phyloP scores from a whole-genome alignment of 2,329 filamentous ascomycete species.

The Calonectria naviculata region DNA sequence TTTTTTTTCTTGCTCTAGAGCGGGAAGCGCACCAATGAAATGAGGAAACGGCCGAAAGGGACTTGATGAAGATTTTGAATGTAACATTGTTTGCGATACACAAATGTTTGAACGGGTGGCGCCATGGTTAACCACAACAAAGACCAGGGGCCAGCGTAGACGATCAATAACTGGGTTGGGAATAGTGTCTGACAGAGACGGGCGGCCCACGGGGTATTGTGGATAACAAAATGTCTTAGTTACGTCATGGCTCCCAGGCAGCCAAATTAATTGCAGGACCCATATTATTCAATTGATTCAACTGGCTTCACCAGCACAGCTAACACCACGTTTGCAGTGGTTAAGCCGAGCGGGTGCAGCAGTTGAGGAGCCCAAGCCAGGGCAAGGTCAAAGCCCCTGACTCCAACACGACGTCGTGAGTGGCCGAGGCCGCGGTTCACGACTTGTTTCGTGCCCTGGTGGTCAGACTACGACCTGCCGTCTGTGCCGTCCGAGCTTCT shows the following conservation, averaged over 20 bases:
- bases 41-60: not conserved
- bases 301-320: not conserved
- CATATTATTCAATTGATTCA: constrained; percentile 2
- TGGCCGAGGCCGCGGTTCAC: not conserved
- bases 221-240: not conserved
- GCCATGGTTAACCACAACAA: not conserved
- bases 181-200: constrained; percentile 1
- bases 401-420: not conserved
- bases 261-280: constrained; percentile 1
- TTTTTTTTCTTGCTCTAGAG: not conserved
- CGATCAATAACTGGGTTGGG: not conserved
- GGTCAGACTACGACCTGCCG: not conserved
- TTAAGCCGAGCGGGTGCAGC: not conserved
- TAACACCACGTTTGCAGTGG: not conserved
- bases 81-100: not conserved
- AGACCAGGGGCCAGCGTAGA: not conserved
- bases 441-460: not conserved
- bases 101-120: not conserved
- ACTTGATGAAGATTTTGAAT: not conserved
- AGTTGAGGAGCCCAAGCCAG: not conserved
- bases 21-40: not conserved
- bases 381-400: not conserved
- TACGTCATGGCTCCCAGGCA: not conserved
- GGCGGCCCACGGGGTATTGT: not conserved
- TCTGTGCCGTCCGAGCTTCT: not conserved